phyloP scores from a whole-genome alignment of 1,139 yeast species.

The Nakaseomyces nivariensis region DNA sequence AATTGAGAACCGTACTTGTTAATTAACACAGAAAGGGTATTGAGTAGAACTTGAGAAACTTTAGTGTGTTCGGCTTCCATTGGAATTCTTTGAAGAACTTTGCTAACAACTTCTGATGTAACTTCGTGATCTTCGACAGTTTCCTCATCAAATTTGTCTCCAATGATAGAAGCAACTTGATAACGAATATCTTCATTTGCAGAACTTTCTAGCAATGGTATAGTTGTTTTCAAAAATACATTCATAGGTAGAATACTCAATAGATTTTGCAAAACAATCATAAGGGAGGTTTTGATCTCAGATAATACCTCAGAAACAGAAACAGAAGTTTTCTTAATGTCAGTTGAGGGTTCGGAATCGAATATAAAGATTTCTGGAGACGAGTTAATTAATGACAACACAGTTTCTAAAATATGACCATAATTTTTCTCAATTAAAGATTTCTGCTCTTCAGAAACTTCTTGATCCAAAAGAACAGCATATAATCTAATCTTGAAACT shows the following conservation, averaged over 20 bases:
- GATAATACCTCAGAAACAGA: conserved; percentile 2
- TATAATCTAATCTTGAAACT: conserved; percentile 52
- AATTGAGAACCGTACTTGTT: conserved; percentile 49
- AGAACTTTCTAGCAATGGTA: conserved; percentile 35
- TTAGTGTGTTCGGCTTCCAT: conserved; percentile 34
- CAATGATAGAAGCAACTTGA: conserved; percentile 51
- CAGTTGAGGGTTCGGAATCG: not conserved
- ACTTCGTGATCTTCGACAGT: conserved; percentile 38
- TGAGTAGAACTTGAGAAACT: conserved; percentile 59
- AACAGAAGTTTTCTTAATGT: not conserved
- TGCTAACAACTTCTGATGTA: conserved; percentile 38
- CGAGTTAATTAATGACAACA: conserved; percentile 29
- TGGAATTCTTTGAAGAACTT: conserved; percentile 39
- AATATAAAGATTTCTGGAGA: conserved; percentile 1
- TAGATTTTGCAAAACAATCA: conserved; percentile 48
- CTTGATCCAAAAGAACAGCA: conserved; percentile 42
- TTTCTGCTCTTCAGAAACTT: conserved; percentile 28
- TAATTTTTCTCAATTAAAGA: conserved; percentile 35
- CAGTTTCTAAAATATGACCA: conserved; percentile 35
- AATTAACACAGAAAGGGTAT: conserved; percentile 54
- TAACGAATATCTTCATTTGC: conserved; percentile 34
- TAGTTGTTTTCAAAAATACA: conserved; percentile 56
- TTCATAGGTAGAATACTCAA: conserved; percentile 66
- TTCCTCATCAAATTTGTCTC: conserved; percentile 62
- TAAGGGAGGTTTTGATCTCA: conserved; percentile 28